These are phyloP conservation scores for Pichia insulana DNA, from an alignment of 805 yeast genomes.

Conservation along the genomic window DNA sequence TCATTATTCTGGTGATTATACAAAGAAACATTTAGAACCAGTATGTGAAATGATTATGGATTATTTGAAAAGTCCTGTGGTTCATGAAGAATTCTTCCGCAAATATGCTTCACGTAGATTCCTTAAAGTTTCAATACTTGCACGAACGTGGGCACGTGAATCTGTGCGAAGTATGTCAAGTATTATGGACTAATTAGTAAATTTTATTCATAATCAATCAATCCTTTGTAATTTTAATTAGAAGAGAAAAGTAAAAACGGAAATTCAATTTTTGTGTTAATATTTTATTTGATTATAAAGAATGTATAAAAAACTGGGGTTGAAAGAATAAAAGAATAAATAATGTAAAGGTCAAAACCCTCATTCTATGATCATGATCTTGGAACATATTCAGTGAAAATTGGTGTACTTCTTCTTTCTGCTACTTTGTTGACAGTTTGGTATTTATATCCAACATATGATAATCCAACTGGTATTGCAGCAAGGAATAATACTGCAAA, in stretches of 20 bases:
- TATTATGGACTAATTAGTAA: constrained; percentile 27
- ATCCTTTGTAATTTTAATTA: too few species aligned
- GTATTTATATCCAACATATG: constrained; percentile 26
- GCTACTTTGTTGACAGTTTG: constrained; percentile 21
- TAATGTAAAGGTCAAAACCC: neutral
- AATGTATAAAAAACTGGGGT: too few species aligned
- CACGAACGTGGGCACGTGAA: constrained; percentile 78
- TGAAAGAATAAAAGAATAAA: neutral
- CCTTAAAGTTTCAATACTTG: constrained; percentile 73
- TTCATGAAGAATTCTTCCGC: constrained; percentile 86
- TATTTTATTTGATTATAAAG: too few species aligned
- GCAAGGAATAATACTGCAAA: constrained; percentile 24
- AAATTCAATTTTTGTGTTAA: too few species aligned
- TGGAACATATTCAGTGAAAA: constrained; percentile 22
- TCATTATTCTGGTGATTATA: constrained; percentile 88
- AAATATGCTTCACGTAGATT: constrained; percentile 86
- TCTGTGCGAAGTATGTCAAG: constrained; percentile 38
- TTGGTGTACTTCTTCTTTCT: constrained; percentile 25
- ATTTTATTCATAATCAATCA: too few species aligned
- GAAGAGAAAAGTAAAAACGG: too few species aligned
- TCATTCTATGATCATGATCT: constrained; percentile 13
- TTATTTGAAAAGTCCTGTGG: constrained; percentile 70
- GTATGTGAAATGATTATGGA: constrained; percentile 68
- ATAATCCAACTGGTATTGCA: constrained; percentile 26
- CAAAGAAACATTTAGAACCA: constrained; percentile 61